Base-by-base conservation (phyloP, 2,329 filamentous ascomycete genomes). In the Fusarium verrucosum region DNA sequence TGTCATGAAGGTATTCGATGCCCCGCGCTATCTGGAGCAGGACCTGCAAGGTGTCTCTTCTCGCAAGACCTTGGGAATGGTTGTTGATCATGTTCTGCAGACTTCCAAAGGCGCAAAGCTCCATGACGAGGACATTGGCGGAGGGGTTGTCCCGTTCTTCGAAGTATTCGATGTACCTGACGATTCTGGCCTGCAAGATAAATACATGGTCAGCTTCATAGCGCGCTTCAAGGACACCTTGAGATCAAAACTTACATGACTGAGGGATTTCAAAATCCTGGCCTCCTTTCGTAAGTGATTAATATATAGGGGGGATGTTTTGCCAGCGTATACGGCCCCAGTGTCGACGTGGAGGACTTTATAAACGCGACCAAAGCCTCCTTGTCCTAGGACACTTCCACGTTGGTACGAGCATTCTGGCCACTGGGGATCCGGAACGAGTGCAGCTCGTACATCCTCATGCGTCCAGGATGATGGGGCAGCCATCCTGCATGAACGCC, bases 41-140 rank as follows among this genome's bases (percentile, higher is more conserved):
- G 4, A 72, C 65, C 2, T 50, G 56, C 0, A 74, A 32, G 2
- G 70, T 62, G 7, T 73, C 67, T 1, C 25, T 37, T 10, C 58
- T 56, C 0, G 33, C 36, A 35, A 73, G 46, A 5, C 68, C 69
- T 9, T 62, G 36, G 4, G 63, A 50, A 3, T 63, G 65, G 37
- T 62, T 45, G 57, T 76, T 60, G 32, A 75, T 72, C 17, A 59
- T 50, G 2, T 59, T 54, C 50, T 76, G 71, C 2, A 77, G 63
- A 14, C 65, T 72, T 1, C 73, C 74, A 6, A 60, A 53, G 2
- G 52, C 45, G 23, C 75, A 77, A 5, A 76, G 66, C 46, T 77
- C 75, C 20, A 72, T 75, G 9, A 77, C 54, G 5, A 77, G 69
- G 14, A 76, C 41, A 8, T 68, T 68, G 4, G 65, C 65, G 2